phyloP scores from a whole-genome alignment of 2,329 filamentous ascomycete genomes.

The Fusarium decemcellulare region DNA sequence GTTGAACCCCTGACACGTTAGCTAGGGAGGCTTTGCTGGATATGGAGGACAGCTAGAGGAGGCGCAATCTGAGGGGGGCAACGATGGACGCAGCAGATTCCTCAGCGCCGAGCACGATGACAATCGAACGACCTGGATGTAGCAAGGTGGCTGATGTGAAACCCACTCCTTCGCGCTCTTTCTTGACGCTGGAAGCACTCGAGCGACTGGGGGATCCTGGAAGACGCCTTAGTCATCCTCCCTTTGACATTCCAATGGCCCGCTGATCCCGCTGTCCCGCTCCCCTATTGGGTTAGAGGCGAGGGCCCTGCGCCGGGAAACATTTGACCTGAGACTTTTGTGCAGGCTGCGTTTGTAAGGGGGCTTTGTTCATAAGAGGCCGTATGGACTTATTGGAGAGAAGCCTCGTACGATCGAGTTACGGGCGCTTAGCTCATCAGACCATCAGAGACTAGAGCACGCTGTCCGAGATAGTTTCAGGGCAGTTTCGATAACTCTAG shows the following conservation, averaged over 20 bases:
- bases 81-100: conserved; percentile 14
- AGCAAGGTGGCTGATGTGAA: conserved; percentile 33
- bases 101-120: background rate
- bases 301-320: background rate
- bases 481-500: background rate
- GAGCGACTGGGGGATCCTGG: conserved; percentile 28
- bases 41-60: background rate
- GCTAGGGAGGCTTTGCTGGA: conserved; percentile 25
- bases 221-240: conserved; percentile 35
- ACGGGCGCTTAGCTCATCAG: background rate
- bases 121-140: conserved; percentile 33
- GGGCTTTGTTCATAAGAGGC: conserved; percentile 5
- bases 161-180: conserved; percentile 25
- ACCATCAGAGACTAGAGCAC: background rate
- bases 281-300: conserved; percentile 13
- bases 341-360: conserved; percentile 9
- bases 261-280: conserved; percentile 29
- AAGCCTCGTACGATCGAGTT: conserved; percentile 9
- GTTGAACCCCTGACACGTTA: conserved; percentile 31
- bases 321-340: conserved; percentile 4
- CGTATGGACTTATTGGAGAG: background rate
- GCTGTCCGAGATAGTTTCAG: background rate
- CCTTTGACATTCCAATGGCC: conserved; percentile 33
- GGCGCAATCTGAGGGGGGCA: conserved; percentile 4
- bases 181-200: conserved; percentile 24